Conservation (phyloP, 2,329 filamentous ascomycete genomes). For the Pezizomycotina sp. region DNA sequence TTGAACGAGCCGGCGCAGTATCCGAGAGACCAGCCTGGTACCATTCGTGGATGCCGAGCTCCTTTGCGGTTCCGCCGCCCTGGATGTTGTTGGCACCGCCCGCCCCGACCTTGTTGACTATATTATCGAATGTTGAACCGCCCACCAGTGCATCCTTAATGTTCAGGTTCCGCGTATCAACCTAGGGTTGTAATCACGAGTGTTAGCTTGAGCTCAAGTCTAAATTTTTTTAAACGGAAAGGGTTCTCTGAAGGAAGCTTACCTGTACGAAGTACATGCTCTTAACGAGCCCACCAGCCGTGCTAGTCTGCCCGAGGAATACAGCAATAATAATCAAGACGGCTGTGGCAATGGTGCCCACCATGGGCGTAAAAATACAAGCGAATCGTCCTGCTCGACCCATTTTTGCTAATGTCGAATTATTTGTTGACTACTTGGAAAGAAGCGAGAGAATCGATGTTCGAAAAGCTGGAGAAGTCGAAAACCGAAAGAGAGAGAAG, state of each 20-base stretch:
- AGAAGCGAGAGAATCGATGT: too few relatives aligned
- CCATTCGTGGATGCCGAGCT: slow-evolving; percentile 50
- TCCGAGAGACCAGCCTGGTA: slow-evolving; percentile 71
- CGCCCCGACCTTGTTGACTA: slow-evolving; percentile 16
- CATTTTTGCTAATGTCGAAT: too few relatives aligned
- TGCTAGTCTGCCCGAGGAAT: slow-evolving; percentile 19
- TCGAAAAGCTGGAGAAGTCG: too few relatives aligned
- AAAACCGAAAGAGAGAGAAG: too few relatives aligned
- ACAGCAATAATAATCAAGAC: slow-evolving; percentile 15
- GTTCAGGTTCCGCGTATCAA: slow-evolving; percentile 29
- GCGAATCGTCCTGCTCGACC: slow-evolving; percentile 11
- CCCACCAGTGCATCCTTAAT: slow-evolving; percentile 13
- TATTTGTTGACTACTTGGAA: too few relatives aligned
- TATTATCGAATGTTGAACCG: slow-evolving; percentile 24
- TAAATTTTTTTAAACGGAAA: too few relatives aligned
- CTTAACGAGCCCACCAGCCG: slow-evolving; percentile 9
- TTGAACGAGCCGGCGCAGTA: slow-evolving; percentile 49
- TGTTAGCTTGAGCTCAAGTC: too few relatives aligned
- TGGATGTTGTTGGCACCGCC: slow-evolving; percentile 28
- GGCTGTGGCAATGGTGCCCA: slow-evolving; percentile 11
- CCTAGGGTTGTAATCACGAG: too few relatives aligned
- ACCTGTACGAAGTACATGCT: slow-evolving; percentile 18
- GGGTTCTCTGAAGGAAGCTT: too few relatives aligned
- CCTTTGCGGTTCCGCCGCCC: slow-evolving; percentile 39
- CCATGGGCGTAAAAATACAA: slow-evolving; percentile 13